Evolutionary conservation across 2,329 filamentous ascomycete genomes (phyloP).

Genomic region (Pseudocercospora crystallina): DNA sequence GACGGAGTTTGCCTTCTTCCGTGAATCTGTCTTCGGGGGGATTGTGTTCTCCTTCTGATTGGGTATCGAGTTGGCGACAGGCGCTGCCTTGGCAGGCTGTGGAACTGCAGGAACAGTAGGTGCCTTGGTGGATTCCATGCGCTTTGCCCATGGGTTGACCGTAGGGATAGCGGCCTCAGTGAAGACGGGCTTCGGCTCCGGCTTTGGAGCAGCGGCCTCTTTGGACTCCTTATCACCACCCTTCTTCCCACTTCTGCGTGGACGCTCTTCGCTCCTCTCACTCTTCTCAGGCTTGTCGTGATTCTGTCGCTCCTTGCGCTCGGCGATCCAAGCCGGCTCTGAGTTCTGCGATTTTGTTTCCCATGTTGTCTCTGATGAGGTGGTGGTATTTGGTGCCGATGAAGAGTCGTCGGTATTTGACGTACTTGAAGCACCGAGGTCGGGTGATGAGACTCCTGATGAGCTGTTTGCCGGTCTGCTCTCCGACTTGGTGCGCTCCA

Average conservation of each 20-base stretch:
- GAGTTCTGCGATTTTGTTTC: constrained; percentile 64
- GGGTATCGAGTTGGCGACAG: constrained; percentile 5
- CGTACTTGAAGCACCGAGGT: constrained; percentile 54
- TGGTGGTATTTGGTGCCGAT: constrained; percentile 56
- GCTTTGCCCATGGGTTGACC: constrained; percentile 86
- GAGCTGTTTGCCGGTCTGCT: constrained; percentile 27
- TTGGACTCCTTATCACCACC: constrained; percentile 26
- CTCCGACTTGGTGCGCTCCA: constrained; percentile 33
- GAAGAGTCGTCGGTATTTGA: constrained; percentile 62
- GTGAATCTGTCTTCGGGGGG: constrained; percentile 24
- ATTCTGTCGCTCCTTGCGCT: constrained; percentile 37
- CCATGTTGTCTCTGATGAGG: constrained; percentile 65
- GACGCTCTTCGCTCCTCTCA: constrained; percentile 10
- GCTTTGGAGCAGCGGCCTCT: constrained; percentile 21
- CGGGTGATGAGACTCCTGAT: constrained; percentile 51
- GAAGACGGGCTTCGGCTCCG: constrained; percentile 55
- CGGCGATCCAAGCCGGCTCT: constrained; percentile 64
- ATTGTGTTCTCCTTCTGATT: constrained; percentile 30
- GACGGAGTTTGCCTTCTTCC: constrained; percentile 29
- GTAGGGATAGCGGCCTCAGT: constrained; percentile 78
- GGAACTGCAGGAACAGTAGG: constrained; percentile 38
- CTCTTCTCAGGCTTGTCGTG: constrained; percentile 21
- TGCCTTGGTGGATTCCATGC: constrained; percentile 64
- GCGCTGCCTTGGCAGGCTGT: constrained; percentile 17
- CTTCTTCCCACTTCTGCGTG: constrained; percentile 19